Evolutionary conservation across 1,284 basidiomycete genomes (phyloP).

Genomic region (Irpex lacteus): DNA sequence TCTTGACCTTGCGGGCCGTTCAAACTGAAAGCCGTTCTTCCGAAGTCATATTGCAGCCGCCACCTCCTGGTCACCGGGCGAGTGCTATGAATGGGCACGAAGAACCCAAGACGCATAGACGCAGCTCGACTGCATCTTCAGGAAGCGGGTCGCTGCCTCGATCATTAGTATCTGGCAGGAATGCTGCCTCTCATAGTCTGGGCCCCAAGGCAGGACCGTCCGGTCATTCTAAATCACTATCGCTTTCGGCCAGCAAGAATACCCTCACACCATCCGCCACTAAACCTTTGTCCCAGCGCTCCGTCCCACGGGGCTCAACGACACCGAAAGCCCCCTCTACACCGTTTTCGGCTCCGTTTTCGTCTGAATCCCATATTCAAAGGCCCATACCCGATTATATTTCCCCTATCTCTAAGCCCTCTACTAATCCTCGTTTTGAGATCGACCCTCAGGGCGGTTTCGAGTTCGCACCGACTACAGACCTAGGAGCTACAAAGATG

Average conservation of each 20-base stretch:
- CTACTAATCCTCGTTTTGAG: constrained; percentile 73
- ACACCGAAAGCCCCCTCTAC: background rate
- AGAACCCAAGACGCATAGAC: background rate
- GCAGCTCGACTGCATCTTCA: constrained; percentile 7
- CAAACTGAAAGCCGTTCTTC: background rate
- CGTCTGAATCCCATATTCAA: constrained; percentile 4
- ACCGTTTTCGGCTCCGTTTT: constrained; percentile 15
- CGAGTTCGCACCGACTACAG: constrained; percentile 46
- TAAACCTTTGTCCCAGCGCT: constrained; percentile 8
- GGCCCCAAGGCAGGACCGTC: background rate
- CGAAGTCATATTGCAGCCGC: background rate
- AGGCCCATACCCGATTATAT: constrained; percentile 56
- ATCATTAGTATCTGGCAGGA: constrained; percentile 12
- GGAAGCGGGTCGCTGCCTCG: constrained; percentile 13
- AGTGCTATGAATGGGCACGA: background rate
- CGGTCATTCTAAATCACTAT: constrained; percentile 12
- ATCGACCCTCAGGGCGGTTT: constrained; percentile 45
- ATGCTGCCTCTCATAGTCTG: background rate
- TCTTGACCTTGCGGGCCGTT: constrained; percentile 51
- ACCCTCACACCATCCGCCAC: constrained; percentile 12
- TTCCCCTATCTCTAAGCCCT: constrained; percentile 67
- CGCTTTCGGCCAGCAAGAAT: constrained; percentile 13
- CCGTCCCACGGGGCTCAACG: background rate
- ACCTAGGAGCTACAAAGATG: constrained; percentile 47
- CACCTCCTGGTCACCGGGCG: background rate